A percentile compares a stretch with the other conserved stretches of the same genome.
Conservation (phyloP, 495 filamentous ascomycete genomes). For the Penicillium samsonianum region DNA sequence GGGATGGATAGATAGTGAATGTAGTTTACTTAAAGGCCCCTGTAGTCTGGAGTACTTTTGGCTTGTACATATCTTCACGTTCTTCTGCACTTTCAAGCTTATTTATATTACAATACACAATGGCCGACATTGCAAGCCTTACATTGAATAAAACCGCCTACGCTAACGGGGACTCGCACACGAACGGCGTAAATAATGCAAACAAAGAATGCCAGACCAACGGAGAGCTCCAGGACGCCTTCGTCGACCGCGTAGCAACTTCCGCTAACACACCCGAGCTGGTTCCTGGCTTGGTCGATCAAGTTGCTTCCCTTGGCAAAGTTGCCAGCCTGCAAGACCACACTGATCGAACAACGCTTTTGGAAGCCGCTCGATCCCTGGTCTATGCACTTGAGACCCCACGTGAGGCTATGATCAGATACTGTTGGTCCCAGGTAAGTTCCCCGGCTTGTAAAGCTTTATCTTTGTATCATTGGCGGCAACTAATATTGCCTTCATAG, state of each 20-base stretch:
- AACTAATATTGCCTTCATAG: not conserved
- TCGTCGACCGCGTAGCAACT: conserved; percentile 24
- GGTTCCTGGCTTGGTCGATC: conserved; percentile 29
- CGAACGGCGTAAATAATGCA: not conserved
- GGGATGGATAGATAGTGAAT: no score
- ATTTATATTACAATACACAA: not conserved
- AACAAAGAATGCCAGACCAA: conserved; percentile 2
- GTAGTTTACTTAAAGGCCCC: not conserved
- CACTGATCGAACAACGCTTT: conserved; percentile 25
- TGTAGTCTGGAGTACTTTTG: not conserved
- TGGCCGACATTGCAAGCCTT: not conserved
- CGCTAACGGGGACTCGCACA: not conserved
- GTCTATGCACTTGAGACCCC: conserved; percentile 44
- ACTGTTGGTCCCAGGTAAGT: conserved; percentile 42
- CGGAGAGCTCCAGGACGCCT: conserved; percentile 2
- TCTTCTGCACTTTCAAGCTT: not conserved
- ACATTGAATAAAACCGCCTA: not conserved
- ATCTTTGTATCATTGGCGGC: not conserved
- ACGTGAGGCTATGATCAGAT: conserved; percentile 42
- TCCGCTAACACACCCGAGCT: conserved; percentile 29
- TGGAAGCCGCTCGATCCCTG: conserved; percentile 35
- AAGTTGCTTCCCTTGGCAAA: conserved; percentile 25
- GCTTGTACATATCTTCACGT: not conserved
- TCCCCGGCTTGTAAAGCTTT: not conserved
- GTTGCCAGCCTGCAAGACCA: conserved; percentile 19